phyloP scores from a whole-genome alignment of 2,329 filamentous ascomycete species.

The Xenoacremonium recifei region DNA sequence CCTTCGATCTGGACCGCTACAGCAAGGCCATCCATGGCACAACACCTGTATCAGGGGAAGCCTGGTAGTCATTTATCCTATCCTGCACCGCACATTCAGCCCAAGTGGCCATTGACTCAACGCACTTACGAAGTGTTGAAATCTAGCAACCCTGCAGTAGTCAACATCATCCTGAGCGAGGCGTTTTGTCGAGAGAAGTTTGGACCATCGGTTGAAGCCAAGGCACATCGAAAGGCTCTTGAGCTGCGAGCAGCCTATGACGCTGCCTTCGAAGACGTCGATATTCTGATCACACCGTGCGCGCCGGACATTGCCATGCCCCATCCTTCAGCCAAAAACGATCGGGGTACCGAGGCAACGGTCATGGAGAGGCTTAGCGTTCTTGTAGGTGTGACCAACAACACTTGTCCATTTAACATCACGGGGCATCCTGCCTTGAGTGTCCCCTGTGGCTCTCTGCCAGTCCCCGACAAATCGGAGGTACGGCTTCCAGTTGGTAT shows the following conservation, averaged over 20 bases:
- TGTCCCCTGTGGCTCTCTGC: conserved; percentile 37
- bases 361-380: conserved; percentile 39
- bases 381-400: conserved; percentile 44
- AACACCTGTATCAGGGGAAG: conserved; percentile 29
- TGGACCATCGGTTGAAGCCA: conserved; percentile 34
- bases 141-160: conserved; percentile 42
- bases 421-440: conserved; percentile 48
- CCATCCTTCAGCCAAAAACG: conserved; percentile 20
- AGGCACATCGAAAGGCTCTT: conserved; percentile 46
- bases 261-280: conserved; percentile 39
- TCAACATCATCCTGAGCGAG: conserved; percentile 46
- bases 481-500: conserved; percentile 27
- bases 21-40: conserved; percentile 33
- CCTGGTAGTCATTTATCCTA: conserved; percentile 32
- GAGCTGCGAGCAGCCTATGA: conserved; percentile 42
- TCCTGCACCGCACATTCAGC: conserved; percentile 30
- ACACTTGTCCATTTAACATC: conserved; percentile 48
- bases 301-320: conserved; percentile 44
- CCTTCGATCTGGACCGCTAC: conserved; percentile 33
- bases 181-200: conserved; percentile 25
- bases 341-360: conserved; percentile 19
- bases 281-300: conserved; percentile 49
- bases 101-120: conserved; percentile 38
- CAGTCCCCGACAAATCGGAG: conserved; percentile 8
- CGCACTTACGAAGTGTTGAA: conserved; percentile 41